Conservation (phyloP, 108 stramenopile species). For the Cyclostephanos invisitatus region DNA sequence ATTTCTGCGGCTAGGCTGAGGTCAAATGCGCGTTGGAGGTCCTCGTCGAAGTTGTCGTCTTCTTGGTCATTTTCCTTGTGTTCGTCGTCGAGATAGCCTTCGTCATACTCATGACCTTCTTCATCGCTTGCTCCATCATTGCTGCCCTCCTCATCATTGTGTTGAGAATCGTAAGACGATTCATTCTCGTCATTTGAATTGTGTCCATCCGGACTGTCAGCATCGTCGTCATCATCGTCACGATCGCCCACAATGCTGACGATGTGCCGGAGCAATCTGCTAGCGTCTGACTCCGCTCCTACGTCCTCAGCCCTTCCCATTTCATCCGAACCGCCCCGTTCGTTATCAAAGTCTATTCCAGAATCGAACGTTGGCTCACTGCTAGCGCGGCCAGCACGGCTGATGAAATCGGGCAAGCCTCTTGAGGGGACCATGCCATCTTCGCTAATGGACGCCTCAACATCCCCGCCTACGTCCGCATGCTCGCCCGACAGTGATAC, state of each 20-base stretch:
- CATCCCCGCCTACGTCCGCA: slow-evolving; percentile 31
- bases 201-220: slow-evolving; percentile 5
- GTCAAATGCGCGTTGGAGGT: slow-evolving; percentile 40
- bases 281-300: background rate
- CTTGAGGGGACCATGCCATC: background rate
- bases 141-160: slow-evolving; percentile 17
- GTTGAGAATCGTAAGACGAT: slow-evolving; percentile 16
- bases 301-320: slow-evolving; percentile 8
- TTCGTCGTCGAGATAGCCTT: slow-evolving; percentile 16
- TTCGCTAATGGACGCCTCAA: slow-evolving; percentile 12
- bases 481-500: slow-evolving; percentile 6
- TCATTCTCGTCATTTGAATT: slow-evolving; percentile 5
- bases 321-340: background rate
- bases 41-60: slow-evolving; percentile 10
- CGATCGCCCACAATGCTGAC: background rate
- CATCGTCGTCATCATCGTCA: slow-evolving; percentile 33
- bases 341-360: background rate
- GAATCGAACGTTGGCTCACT: background rate
- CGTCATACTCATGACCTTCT: slow-evolving; percentile 12
- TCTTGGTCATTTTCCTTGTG: slow-evolving; percentile 17
- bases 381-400: background rate
- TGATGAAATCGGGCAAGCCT: background rate
- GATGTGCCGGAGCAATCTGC: background rate
- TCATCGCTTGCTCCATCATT: slow-evolving; percentile 27
- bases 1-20: slow-evolving; percentile 35